Base-by-base conservation (phyloP, 352 stramenopile species). In the Peronosclerospora sorghi region DNA sequence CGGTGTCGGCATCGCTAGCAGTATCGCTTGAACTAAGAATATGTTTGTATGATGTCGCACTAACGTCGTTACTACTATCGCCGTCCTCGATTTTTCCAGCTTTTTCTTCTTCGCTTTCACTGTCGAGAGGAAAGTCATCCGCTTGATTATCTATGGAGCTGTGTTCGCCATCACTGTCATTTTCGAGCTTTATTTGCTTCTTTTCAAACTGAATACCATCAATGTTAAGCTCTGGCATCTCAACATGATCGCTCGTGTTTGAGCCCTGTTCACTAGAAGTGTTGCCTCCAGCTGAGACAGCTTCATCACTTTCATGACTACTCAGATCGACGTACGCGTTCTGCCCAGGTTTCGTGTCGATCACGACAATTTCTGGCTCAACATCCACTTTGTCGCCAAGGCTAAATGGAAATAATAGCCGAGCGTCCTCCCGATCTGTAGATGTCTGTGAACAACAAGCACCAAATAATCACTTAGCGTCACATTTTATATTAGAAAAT, bases 351-450 rank as follows among this genome's bases (percentile, higher is more conserved):
- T 60, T 52, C 14, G 51, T 62, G 17, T 68, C 59, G n/a, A 68
- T 47, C 20, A 68, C 18, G 5, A 68, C 37, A 38, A 65, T 62
- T 40, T 65, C 55, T 35, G 36, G 35, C 38, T 62, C 56, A 12
- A 29, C 34, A 0, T 55, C 41, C 29, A 52, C 20, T 5, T 48
- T 54, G 32, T 65, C 48, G 12, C 51, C 41, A 26, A 70, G 40
- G 29, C 39, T 51, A 39, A 73, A 58, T 26, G 60, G 62, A 23
- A 58, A 50, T n/a, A 72, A 20, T 5, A 49, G 53, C 9, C 56
- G 40, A 36, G 51, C 38, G 19, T 73, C 48, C 41, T 73, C 56
- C 12, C 56, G 62, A 9, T 73, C 62, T 9, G 56, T 51, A 34
- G 62, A 64, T 10, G 60, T 56, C 62, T 73, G 35, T 23, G n/a